These are phyloP conservation scores for Fraxinus americana DNA, from an alignment of 257 asterid genomes.

Conservation along the genomic window DNA sequence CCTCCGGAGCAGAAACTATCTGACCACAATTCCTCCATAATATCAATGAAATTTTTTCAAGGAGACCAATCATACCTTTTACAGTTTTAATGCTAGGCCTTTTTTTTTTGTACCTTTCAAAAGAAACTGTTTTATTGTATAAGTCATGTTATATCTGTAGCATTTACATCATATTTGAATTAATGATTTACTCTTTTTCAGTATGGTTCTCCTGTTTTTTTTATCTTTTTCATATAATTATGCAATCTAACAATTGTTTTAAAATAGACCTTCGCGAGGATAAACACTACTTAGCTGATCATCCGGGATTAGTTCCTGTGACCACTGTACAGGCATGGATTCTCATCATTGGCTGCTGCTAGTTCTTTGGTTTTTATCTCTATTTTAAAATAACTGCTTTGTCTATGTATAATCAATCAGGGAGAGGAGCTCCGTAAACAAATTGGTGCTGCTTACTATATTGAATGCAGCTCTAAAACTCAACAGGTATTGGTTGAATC, in stretches of 20 bases:
- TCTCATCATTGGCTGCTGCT: constrained; percentile 18
- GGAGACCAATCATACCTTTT: not conserved
- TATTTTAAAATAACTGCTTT: constrained; percentile 12
- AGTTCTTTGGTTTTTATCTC: not conserved
- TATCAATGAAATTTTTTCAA: not conserved
- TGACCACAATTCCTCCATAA: not conserved
- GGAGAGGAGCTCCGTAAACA: constrained; percentile 96
- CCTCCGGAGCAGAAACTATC: not conserved
- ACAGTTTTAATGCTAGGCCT: not conserved
- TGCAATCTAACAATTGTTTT: constrained; percentile 15
- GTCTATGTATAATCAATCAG: constrained; percentile 40
- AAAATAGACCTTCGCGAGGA: constrained; percentile 90
- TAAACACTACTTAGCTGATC: constrained; percentile 84
- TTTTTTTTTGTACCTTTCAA: not conserved
- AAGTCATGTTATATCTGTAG: not conserved
- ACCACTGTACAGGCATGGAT: constrained; percentile 72
- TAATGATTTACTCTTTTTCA: not conserved
- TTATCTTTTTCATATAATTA: not conserved
- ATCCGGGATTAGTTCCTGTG: constrained; percentile 88
- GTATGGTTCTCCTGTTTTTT: not conserved
- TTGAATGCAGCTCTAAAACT: constrained; percentile 96
- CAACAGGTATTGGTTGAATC: constrained; percentile 64
- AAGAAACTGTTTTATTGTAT: not conserved
- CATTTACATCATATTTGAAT: not conserved
- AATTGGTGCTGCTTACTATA: constrained; percentile 81